A percentile compares a stretch with the other conserved stretches of the same genome.
Conservation (phyloP, 257 asterid species). For the Orobanche coerulescens region DNA sequence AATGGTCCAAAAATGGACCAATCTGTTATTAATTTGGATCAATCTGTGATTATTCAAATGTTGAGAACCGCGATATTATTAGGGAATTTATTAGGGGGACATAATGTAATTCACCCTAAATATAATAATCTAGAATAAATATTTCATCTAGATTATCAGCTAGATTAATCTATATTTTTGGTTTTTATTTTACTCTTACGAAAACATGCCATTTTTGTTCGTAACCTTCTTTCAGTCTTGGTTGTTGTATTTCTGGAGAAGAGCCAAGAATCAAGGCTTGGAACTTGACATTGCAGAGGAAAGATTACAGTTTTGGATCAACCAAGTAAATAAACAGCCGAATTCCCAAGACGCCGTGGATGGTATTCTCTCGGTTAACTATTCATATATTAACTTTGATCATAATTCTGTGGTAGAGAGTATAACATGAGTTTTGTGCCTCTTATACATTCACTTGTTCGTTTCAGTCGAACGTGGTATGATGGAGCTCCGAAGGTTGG, state of each 20-base stretch:
- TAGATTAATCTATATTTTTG: too few species aligned
- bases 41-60: too few species aligned
- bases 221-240: slow-evolving; percentile 46
- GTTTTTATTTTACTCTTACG: too few species aligned
- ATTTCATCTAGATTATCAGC: too few species aligned
- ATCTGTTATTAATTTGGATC: too few species aligned
- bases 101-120: too few species aligned
- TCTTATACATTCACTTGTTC: slow-evolving; percentile 8
- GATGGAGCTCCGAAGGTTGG: slow-evolving; percentile 72
- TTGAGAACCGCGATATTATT: too few species aligned
- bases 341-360: slow-evolving; percentile 77
- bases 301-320: slow-evolving; percentile 65
- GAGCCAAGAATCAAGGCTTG: slow-evolving; percentile 59
- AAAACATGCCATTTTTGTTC: not conserved
- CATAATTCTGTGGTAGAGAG: too few species aligned
- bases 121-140: too few species aligned
- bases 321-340: slow-evolving; percentile 40
- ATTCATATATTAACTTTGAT: not conserved
- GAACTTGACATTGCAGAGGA: slow-evolving; percentile 80
- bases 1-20: too few species aligned
- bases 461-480: slow-evolving; percentile 73
- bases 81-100: too few species aligned
- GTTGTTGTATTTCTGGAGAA: slow-evolving; percentile 78
- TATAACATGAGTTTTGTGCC: not conserved
- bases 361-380: slow-evolving; percentile 35